Evolutionary conservation across 495 filamentous ascomycete species (phyloP).

Genomic region (Parathielavia hyrcaniae): DNA sequence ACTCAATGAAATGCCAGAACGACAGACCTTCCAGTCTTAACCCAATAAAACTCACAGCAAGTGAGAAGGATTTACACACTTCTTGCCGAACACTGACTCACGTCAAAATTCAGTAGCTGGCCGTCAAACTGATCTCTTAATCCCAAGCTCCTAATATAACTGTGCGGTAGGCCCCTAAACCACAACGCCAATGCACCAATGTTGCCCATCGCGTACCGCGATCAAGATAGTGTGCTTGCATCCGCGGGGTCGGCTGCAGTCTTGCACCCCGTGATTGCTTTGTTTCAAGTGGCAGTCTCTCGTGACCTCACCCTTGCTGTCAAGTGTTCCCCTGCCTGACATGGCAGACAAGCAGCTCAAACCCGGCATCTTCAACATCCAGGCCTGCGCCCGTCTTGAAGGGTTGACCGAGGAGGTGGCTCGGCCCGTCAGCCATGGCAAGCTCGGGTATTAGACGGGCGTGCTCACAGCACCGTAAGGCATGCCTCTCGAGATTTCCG

Average conservation of each 20-base stretch:
- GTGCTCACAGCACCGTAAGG: slow-evolving; percentile 50
- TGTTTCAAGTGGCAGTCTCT: slow-evolving; percentile 50
- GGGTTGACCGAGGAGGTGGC: slow-evolving; percentile 43
- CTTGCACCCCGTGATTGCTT: slow-evolving; percentile 40
- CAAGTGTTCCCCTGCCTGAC: slow-evolving; percentile 37
- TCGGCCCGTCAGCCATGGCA: slow-evolving; percentile 41
- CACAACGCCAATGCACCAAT: no score
- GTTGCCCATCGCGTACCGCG: slow-evolving; percentile 33
- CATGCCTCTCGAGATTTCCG: slow-evolving; percentile 47
- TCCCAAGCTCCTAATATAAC: no score
- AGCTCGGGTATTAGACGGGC: slow-evolving; percentile 47
- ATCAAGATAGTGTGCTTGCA: no score
- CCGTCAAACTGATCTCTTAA: no score
- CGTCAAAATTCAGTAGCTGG: no score
- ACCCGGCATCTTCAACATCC: slow-evolving; percentile 50
- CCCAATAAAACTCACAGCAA: no score
- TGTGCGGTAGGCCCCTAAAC: no score
- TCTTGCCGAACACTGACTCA: no score
- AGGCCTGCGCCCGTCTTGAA: slow-evolving; percentile 46
- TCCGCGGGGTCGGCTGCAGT: no score
- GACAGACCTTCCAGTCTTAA: no score
- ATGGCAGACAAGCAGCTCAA: slow-evolving; percentile 49
- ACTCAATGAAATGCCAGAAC: no score
- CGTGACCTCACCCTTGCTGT: slow-evolving; percentile 36
- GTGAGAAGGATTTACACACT: no score